These are phyloP conservation scores for Crotalaria pallida DNA, from an alignment of 306 rosid species.

Conservation along the genomic window DNA sequence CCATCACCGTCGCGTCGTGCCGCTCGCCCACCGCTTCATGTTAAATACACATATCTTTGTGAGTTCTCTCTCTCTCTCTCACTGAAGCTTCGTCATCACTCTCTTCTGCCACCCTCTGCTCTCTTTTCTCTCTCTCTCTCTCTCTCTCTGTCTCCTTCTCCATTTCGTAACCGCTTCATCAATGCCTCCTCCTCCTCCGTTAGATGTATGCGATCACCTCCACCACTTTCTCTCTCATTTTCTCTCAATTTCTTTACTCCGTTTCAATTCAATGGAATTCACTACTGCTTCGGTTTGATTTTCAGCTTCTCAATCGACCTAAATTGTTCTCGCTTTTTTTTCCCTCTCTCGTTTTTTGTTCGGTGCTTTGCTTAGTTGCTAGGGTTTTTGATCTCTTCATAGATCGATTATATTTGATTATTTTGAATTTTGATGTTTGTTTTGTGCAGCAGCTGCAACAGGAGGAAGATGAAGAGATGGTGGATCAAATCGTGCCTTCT, in stretches of 20 bases:
- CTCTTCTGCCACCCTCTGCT: not conserved
- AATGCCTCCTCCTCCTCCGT: slow-evolving; percentile 49
- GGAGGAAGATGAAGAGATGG: slow-evolving; percentile 49
- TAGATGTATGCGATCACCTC: slow-evolving; percentile 35
- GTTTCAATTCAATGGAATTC: slow-evolving; percentile 18
- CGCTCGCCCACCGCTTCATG: not conserved
- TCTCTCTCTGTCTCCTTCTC: not conserved
- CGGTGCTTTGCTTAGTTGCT: not conserved
- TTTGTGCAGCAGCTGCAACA: slow-evolving; percentile 22
- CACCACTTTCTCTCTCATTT: not conserved
- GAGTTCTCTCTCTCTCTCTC: no score
- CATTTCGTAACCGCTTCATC: slow-evolving; percentile 25
- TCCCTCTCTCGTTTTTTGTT: not conserved
- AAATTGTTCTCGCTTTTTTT: not conserved
- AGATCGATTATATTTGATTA: slow-evolving; percentile 24
- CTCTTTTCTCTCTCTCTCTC: not conserved
- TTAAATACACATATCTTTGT: no score
- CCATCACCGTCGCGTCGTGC: no score
- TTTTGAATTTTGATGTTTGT: slow-evolving; percentile 10
- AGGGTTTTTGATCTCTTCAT: slow-evolving; percentile 33
- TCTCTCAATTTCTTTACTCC: not conserved
- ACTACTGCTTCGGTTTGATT: not conserved
- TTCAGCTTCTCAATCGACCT: slow-evolving; percentile 5
- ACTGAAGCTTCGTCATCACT: no score
- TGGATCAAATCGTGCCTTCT: no score